These are phyloP conservation scores for Ogataea haglerorum DNA, from an alignment of 805 yeast genomes.

Conservation along the genomic window DNA sequence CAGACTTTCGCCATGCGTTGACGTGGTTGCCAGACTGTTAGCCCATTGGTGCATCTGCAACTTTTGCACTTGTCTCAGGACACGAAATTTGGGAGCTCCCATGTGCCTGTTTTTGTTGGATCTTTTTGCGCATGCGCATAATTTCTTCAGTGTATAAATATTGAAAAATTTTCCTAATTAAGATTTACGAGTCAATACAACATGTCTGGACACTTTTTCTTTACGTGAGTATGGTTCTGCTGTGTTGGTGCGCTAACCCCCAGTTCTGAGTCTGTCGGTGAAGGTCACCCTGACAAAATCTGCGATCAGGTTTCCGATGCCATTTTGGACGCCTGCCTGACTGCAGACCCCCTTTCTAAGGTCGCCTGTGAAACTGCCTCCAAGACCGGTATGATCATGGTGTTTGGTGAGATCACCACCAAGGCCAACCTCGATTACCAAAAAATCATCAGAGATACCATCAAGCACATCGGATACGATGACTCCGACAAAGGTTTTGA, in stretches of 20 bases:
- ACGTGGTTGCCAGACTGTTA: neutral
- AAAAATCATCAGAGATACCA: conserved; percentile 95
- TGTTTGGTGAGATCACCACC: conserved; percentile 99
- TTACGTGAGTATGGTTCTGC: conserved; percentile 24
- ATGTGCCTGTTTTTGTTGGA: conserved; percentile 12
- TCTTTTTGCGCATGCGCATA: conserved; percentile 13
- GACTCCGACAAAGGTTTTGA: conserved; percentile 95
- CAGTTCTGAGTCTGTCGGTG: conserved; percentile 90
- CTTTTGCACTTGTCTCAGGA: neutral
- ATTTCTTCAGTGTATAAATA: conserved; percentile 8
- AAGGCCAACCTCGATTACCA: conserved; percentile 94
- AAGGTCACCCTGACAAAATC: conserved; percentile 92
- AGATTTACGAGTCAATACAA: conserved; percentile 6
- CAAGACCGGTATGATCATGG: conserved; percentile 99
- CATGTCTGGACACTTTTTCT: conserved; percentile 31
- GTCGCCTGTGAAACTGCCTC: conserved; percentile 99
- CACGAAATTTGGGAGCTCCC: conserved; percentile 1
- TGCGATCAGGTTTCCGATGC: conserved; percentile 99
- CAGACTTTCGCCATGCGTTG: neutral
- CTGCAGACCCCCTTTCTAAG: conserved; percentile 94
- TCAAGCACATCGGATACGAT: conserved; percentile 98
- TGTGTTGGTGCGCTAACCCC: conserved; percentile 1
- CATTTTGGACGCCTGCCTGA: conserved; percentile 93
- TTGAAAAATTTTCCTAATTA: conserved; percentile 12
- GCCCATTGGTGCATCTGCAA: neutral